These are phyloP conservation scores for Crataegus laevigata DNA, from an alignment of 306 rosid species.

Conservation along the genomic window DNA sequence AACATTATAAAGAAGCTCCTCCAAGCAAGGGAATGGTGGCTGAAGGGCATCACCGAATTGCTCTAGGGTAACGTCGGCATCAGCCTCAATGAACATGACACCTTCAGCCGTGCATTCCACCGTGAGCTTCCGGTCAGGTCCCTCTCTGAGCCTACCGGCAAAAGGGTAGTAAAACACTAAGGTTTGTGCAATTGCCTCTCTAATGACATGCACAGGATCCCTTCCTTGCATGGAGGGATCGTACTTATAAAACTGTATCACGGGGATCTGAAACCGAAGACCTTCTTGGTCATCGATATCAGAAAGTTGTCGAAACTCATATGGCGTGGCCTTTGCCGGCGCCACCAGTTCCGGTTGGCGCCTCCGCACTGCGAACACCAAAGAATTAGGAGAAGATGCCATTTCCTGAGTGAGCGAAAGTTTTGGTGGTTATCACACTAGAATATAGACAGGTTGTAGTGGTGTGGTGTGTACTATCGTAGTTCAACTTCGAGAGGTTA, in stretches of 20 bases:
- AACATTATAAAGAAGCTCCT: conserved; percentile 33
- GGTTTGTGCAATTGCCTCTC: conserved; percentile 27
- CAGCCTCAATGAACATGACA: conserved; percentile 35
- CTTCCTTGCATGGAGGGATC: conserved; percentile 26
- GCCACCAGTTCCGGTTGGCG: conserved; percentile 17
- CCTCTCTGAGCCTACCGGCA: conserved; percentile 36
- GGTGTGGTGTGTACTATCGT: background rate
- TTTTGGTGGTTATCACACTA: background rate
- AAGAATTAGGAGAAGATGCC: conserved; percentile 5
- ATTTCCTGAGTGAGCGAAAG: background rate
- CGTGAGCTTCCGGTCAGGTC: conserved; percentile 18
- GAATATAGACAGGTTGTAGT: no score
- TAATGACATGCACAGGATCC: conserved; percentile 24
- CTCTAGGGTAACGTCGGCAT: conserved; percentile 32
- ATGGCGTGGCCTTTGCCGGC: conserved; percentile 25
- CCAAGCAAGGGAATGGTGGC: conserved; percentile 34
- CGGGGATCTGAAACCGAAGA: conserved; percentile 32
- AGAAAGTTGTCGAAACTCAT: conserved; percentile 26
- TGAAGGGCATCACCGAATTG: conserved; percentile 27
- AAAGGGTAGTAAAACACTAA: conserved; percentile 36
- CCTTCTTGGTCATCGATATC: conserved; percentile 40
- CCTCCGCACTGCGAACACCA: conserved; percentile 18
- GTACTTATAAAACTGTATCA: conserved; percentile 22
- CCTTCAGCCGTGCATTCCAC: conserved; percentile 49
- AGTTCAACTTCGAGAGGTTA: background rate